phyloP scores from a whole-genome alignment of 306 rosid species.

The Cucumis cinereus region DNA sequence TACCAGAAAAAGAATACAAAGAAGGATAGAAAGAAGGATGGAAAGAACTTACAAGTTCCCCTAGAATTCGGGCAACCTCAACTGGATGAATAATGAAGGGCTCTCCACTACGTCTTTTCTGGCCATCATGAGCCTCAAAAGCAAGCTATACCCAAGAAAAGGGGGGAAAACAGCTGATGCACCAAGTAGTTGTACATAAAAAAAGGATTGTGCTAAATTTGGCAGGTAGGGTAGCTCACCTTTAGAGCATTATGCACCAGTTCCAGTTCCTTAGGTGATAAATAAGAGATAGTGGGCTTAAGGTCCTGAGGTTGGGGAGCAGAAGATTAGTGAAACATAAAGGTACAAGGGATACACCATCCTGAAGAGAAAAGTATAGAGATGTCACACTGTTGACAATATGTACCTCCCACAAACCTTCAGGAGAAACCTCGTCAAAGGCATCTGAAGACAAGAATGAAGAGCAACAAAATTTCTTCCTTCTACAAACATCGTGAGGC shows the following conservation, averaged over 20 bases:
- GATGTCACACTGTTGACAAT: constrained; percentile 16
- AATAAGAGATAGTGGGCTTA: constrained; percentile 69
- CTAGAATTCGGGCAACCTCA: constrained; percentile 97
- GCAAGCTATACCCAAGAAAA: constrained; percentile 47
- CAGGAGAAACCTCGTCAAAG: constrained; percentile 50
- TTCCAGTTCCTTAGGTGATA: constrained; percentile 66
- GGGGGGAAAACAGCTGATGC: background rate
- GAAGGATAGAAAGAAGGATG: background rate
- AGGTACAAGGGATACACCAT: background rate
- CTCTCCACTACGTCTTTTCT: constrained; percentile 96
- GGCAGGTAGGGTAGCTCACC: constrained; percentile 38
- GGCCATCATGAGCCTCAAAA: constrained; percentile 95
- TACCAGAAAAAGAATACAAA: background rate
- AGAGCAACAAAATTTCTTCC: constrained; percentile 41
- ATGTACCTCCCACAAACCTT: constrained; percentile 92
- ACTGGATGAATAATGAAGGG: constrained; percentile 99
- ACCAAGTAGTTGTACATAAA: constrained; percentile 8
- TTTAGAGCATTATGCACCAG: constrained; percentile 72
- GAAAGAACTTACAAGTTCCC: constrained; percentile 69
- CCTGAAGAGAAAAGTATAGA: background rate
- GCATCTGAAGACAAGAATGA: constrained; percentile 36
- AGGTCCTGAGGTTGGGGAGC: constrained; percentile 54
- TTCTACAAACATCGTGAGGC: constrained; percentile 32
- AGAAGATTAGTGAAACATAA: background rate
- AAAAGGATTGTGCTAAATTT: constrained; percentile 15